Evolutionary conservation across 768 basidiomycete species (phyloP).

Genomic region (Tricholoma terreum): DNA sequence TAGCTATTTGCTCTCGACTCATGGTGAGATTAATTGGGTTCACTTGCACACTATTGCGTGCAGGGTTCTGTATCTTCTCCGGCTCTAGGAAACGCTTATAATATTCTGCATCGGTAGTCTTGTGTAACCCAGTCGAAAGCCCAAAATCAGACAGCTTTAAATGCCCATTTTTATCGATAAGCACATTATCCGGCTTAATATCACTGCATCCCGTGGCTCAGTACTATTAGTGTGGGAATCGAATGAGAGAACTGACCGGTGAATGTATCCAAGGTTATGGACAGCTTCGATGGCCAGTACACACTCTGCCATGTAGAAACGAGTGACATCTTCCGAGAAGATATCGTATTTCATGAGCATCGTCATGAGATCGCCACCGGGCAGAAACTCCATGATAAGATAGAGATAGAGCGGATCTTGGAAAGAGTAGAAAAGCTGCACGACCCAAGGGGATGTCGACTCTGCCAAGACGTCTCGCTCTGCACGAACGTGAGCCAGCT

Average conservation of each 20-base stretch:
- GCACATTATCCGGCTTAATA: conserved; percentile 98
- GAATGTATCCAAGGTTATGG: conserved; percentile 97
- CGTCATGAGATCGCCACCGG: conserved; percentile 98
- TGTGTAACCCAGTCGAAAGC: conserved; percentile 96
- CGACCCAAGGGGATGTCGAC: conserved; percentile 96
- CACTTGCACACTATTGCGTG: conserved; percentile 95
- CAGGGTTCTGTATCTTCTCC: conserved; percentile 58
- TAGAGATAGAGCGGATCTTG: conserved; percentile 95
- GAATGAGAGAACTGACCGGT: conserved; percentile 59
- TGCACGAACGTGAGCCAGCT: conserved; percentile 97
- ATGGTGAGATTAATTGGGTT: conserved; percentile 97
- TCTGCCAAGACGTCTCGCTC: conserved; percentile 96
- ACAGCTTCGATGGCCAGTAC: conserved; percentile 98
- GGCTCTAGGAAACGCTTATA: conserved; percentile 90
- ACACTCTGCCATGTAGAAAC: conserved; percentile 99
- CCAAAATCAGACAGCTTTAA: conserved; percentile 98
- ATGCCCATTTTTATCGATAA: conserved; percentile 96
- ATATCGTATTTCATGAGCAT: conserved; percentile 99
- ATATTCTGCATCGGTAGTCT: conserved; percentile 89
- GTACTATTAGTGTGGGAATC: background rate
- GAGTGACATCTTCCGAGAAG: conserved; percentile 96
- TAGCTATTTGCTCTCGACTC: conserved; percentile 94
- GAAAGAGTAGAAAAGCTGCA: conserved; percentile 97
- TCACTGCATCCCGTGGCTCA: conserved; percentile 52
- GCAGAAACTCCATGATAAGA: conserved; percentile 86